Evolutionary conservation across 148 eudicot genomes (phyloP), one percentile per base, ranked within the genome.

Genomic region (Cornus controversa): DNA sequence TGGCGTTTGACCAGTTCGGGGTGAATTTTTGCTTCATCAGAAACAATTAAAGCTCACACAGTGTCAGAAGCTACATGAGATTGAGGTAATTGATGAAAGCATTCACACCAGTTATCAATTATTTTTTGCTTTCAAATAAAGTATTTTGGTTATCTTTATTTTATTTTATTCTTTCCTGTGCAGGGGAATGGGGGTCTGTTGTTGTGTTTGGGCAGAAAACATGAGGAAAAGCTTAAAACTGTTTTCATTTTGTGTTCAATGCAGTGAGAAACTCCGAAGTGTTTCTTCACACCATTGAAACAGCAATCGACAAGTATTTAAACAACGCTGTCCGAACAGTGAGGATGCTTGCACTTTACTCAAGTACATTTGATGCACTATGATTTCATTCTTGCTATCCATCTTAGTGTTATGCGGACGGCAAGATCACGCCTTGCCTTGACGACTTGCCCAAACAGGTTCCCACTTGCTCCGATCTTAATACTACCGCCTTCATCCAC

Each of bases 401-500:
- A n/a, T n/a, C n/a, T n/a, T n/a, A n/a, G n/a, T n/a, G n/a, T n/a
- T 94, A 83, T 45, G 98, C 76, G 27, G 68, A 91, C 63, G 98
- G 98, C 50, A 78, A 74, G 78, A 54, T 27, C 24, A 92, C 97
- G 0, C 72, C 76, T 26, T 94, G 98, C 83, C 47, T 71, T 80
- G 85, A 94, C 73, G 96, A 92, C 73, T 82, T 92, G 67, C 91
- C 97, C 1, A n/a, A 29, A 37, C 93, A 92, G 85, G 28, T 85
- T 66, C 28, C 75, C 23, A 82, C 79, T 40, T 94, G 98, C 82
- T 89, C 95, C 24, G 98, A 94, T 80, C 87, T 94, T 78, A 94
- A 94, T 69, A 94, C 98, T 71, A 87, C 95, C 58, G 89, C 85
- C 75, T 94, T 92, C 72, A 80, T 91, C 45, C 80, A 70, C 71